Conservation (phyloP, 2,329 filamentous ascomycete species). For the Penicillium sp. region DNA sequence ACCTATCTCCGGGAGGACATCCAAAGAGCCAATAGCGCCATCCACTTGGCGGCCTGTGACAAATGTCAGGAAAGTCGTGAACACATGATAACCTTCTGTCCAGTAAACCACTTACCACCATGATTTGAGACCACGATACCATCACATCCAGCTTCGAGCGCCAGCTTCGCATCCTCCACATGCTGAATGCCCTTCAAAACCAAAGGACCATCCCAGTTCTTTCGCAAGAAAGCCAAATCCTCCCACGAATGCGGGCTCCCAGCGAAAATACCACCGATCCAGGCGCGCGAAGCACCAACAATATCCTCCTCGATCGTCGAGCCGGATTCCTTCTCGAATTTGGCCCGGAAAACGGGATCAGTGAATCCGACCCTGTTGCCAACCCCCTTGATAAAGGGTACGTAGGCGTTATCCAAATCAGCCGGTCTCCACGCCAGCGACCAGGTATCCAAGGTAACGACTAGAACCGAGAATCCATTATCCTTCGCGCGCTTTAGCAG, state of each 20-base stretch:
- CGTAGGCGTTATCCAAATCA: constrained; percentile 58
- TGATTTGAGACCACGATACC: constrained; percentile 54
- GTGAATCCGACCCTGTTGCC: constrained; percentile 62
- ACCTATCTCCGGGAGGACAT: constrained; percentile 58
- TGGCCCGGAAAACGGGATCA: constrained; percentile 62
- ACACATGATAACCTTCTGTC: background rate
- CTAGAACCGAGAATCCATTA: constrained; percentile 61
- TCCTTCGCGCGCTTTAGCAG: constrained; percentile 60
- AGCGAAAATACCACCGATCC: constrained; percentile 53
- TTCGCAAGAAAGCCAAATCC: constrained; percentile 55
- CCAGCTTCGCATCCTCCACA: constrained; percentile 47
- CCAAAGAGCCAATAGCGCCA: constrained; percentile 49
- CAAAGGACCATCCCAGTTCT: constrained; percentile 62
- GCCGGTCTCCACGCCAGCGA: constrained; percentile 63
- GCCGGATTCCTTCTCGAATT: constrained; percentile 52
- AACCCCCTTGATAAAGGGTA: constrained; percentile 55
- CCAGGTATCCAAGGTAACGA: constrained; percentile 71
- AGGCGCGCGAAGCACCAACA: constrained; percentile 50
- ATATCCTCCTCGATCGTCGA: constrained; percentile 48
- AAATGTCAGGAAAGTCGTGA: background rate
- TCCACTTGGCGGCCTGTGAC: constrained; percentile 46
- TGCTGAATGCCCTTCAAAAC: constrained; percentile 59
- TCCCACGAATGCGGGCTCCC: constrained; percentile 58
- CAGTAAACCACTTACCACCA: constrained; percentile 37
- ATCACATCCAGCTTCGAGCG: constrained; percentile 45